Evolutionary conservation across 768 basidiomycete genomes (phyloP).

Genomic region (Psilocybe tampanensis): DNA sequence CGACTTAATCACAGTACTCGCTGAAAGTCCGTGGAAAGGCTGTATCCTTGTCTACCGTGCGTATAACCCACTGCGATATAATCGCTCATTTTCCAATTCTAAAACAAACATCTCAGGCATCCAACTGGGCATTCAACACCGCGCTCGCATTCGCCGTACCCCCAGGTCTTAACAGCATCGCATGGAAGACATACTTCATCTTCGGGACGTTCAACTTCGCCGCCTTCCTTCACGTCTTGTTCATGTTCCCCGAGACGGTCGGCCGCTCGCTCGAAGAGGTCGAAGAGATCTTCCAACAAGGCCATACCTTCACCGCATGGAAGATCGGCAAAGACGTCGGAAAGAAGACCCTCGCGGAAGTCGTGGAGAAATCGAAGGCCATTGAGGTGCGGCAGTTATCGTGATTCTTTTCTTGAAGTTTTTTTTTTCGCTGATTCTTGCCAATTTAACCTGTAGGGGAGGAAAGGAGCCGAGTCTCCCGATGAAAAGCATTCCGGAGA

Average conservation of each 20-base stretch:
- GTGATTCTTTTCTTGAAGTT: not conserved
- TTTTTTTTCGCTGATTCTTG: not conserved
- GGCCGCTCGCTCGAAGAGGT: conserved; percentile 77
- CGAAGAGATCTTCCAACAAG: conserved; percentile 74
- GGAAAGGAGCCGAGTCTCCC: conserved; percentile 18
- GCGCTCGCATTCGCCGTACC: conserved; percentile 78
- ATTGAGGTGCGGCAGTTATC: too few relatives aligned
- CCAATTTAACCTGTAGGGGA: not conserved
- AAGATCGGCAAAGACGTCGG: conserved; percentile 62
- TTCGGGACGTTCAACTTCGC: conserved; percentile 79
- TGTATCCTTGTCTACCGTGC: conserved; percentile 51
- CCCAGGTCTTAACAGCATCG: conserved; percentile 65
- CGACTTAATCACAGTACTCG: conserved; percentile 41
- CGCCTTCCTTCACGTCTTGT: conserved; percentile 69
- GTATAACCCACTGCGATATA: conserved; percentile 6
- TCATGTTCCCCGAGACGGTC: conserved; percentile 82
- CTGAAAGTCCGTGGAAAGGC: conserved; percentile 66
- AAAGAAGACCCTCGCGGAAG: conserved; percentile 58
- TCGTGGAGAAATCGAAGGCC: conserved; percentile 35
- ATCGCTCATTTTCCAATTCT: not conserved
- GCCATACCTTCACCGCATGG: conserved; percentile 74
- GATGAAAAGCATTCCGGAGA: conserved; percentile 18
- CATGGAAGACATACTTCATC: conserved; percentile 78
- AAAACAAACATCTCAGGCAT: conserved; percentile 21
- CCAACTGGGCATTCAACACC: conserved; percentile 73